A percentile compares a stretch with the other conserved stretches of the same genome.
Evolutionary conservation across 805 yeast genomes (phyloP).

Genomic region (Ogataea nakhonphanomensis): DNA sequence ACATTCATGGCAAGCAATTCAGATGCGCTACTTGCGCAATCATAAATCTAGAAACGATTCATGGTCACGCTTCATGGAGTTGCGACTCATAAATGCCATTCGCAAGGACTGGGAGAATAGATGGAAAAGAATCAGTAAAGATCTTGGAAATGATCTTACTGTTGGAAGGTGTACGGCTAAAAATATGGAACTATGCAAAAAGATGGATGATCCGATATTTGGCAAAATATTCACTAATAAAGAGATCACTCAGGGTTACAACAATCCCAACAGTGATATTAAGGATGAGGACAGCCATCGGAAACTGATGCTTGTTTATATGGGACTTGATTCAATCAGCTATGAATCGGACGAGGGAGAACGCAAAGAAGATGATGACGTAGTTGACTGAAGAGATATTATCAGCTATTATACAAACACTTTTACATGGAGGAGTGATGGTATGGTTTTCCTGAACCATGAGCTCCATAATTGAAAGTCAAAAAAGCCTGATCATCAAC

Average conservation of each 20-base stretch:
- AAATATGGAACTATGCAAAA: conserved; percentile 31
- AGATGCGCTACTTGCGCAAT: conserved; percentile 42
- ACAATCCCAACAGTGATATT: conserved; percentile 27
- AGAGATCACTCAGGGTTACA: conserved; percentile 27
- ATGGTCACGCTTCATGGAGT: conserved; percentile 36
- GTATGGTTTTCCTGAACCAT: conserved; percentile 8
- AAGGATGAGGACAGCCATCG: conserved; percentile 32
- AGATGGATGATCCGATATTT: conserved; percentile 27
- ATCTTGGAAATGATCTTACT: conserved; percentile 29
- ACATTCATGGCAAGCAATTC: conserved; percentile 46
- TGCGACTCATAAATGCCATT: conserved; percentile 30
- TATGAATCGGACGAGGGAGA: conserved; percentile 31
- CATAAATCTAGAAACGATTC: conserved; percentile 35
- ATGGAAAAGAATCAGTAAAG: conserved; percentile 37
- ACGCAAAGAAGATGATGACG: conserved; percentile 4
- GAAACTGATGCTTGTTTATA: conserved; percentile 35
- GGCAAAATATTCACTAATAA: conserved; percentile 27
- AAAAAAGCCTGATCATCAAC: conserved; percentile 3
- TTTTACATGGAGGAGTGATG: conserved; percentile 1
- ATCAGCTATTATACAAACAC: conserved; percentile 1
- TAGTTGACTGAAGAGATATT: not conserved
- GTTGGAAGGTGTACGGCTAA: conserved; percentile 32
- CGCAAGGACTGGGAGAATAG: conserved; percentile 40
- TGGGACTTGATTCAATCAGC: conserved; percentile 35
- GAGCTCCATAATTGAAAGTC: conserved; percentile 4